Conservation (phyloP, 2,329 filamentous ascomycete genomes). For the Zymoseptoria crescenta region DNA sequence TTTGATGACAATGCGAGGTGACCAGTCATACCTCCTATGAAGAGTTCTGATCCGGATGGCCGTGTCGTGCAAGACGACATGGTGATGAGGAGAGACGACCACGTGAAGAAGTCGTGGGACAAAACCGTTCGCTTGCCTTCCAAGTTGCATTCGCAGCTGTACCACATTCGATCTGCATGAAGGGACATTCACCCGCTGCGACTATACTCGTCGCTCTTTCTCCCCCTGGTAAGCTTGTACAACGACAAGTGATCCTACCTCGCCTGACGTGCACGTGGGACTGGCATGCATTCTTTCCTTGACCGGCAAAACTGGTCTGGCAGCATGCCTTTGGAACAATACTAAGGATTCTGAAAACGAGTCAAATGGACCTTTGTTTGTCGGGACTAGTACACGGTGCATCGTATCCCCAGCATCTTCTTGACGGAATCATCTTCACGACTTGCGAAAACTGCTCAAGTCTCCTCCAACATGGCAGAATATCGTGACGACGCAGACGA, state of each 20-base stretch:
- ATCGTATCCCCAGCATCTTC: slow-evolving; percentile 11
- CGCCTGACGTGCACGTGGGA: background rate
- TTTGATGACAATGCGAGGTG: background rate
- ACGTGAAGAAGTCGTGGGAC: background rate
- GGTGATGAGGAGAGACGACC: background rate
- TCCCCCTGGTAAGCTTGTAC: background rate
- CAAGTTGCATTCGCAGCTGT: background rate
- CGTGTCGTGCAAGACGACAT: background rate
- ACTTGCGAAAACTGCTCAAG: background rate
- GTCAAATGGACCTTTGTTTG: slow-evolving; percentile 5
- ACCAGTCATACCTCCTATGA: background rate
- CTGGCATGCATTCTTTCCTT: background rate
- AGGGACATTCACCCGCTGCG: background rate
- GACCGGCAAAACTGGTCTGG: background rate
- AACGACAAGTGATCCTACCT: background rate
- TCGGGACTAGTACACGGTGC: background rate
- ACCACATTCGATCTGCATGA: background rate
- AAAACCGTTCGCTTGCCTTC: background rate
- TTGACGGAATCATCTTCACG: background rate
- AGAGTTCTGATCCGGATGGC: background rate
- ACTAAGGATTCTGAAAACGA: slow-evolving; percentile 11
- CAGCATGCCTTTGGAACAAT: slow-evolving; percentile 18
- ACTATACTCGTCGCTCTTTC: background rate
- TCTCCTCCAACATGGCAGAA: background rate
- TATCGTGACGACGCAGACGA: slow-evolving; percentile 16